These are phyloP conservation scores for Miamiensis avidus DNA, from an alignment of 169 alveolate genomes.

Conservation along the genomic window DNA sequence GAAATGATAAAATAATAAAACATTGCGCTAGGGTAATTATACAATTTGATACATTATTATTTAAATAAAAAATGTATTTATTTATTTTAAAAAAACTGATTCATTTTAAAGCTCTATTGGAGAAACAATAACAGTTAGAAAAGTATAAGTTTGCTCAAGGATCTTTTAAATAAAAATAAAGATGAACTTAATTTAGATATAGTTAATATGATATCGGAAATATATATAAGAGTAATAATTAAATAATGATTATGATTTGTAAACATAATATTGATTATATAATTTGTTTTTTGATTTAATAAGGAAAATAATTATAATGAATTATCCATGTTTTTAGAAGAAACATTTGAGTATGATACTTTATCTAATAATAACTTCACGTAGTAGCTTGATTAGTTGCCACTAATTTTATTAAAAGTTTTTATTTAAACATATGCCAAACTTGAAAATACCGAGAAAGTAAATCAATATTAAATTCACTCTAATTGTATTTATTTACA, in stretches of 20 bases:
- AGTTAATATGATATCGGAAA: conserved; percentile 22
- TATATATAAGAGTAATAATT: neutral
- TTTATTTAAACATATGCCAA: neutral
- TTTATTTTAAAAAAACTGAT: neutral
- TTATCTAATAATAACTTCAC: neutral
- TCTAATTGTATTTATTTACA: no score
- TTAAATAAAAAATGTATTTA: neutral
- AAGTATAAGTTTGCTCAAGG: neutral
- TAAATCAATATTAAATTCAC: neutral
- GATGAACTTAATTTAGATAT: neutral
- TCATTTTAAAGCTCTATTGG: conserved; percentile 12
- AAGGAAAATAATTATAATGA: neutral
- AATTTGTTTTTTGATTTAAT: neutral
- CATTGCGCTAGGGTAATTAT: conserved; percentile 26
- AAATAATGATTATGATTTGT: neutral
- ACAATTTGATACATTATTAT: neutral
- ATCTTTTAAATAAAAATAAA: neutral
- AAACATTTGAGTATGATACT: neutral
- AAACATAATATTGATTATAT: no score
- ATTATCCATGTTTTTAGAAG: conserved; percentile 11
- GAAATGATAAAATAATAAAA: conserved; percentile 10
- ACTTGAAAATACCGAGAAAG: neutral
- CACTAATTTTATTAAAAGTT: conserved; percentile 11
- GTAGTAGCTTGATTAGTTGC: neutral
- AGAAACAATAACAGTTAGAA: conserved; percentile 11